Evolutionary conservation across 306 rosid genomes (phyloP).

Genomic region (Sicyos baderoa): DNA sequence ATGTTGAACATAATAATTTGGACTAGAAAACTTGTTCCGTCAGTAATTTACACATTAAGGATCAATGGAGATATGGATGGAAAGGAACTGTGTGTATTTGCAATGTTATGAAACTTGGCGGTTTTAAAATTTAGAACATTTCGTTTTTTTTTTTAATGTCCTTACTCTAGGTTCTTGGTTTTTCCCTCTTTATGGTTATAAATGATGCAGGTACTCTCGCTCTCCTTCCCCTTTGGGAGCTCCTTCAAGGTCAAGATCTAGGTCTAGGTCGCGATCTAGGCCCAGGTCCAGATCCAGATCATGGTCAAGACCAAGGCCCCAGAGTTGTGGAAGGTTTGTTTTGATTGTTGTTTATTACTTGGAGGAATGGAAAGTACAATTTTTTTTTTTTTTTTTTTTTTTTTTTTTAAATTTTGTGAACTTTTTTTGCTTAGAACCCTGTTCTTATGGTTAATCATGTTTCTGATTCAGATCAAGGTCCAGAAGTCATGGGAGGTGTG

Average conservation of each 20-base stretch:
- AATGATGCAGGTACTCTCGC: constrained; percentile 49
- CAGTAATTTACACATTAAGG: not conserved
- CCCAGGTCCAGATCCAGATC: constrained; percentile 57
- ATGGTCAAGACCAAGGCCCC: constrained; percentile 57
- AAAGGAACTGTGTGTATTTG: not conserved
- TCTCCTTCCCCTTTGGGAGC: constrained; percentile 80
- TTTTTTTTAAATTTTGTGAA: too few species aligned
- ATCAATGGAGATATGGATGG: not conserved
- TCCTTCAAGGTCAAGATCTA: constrained; percentile 49
- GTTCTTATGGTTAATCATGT: not conserved
- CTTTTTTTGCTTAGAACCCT: not conserved
- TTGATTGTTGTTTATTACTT: constrained; percentile 15
- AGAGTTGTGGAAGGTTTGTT: constrained; percentile 88
- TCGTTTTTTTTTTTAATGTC: not conserved
- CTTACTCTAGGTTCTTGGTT: not conserved
- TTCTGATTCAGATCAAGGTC: constrained; percentile 62
- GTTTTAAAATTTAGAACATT: not conserved
- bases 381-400: too few species aligned
- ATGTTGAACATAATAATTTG: not conserved
- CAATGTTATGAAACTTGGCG: not conserved
- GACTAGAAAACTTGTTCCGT: not conserved
- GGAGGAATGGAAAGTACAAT: constrained; percentile 22
- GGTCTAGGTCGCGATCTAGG: constrained; percentile 52
- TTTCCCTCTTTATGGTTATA: not conserved
- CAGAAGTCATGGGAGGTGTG: constrained; percentile 76